phyloP scores from a whole-genome alignment of 2,329 filamentous ascomycete species.

The Neofusicoccum cordaticola region DNA sequence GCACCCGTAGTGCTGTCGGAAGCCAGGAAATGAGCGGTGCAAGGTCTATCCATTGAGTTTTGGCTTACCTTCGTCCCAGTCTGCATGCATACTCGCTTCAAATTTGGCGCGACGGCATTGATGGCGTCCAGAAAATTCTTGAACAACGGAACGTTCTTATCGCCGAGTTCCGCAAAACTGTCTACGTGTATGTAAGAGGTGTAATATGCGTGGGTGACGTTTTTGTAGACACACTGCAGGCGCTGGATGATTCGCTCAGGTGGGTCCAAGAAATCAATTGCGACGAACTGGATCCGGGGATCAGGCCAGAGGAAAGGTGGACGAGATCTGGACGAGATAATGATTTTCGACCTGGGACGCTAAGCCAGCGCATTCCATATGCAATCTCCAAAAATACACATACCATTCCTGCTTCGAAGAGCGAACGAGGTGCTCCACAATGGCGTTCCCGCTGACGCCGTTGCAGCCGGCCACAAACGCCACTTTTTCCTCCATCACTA shows the following conservation, averaged over 20 bases:
- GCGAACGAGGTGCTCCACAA: background rate
- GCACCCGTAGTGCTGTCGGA: conserved; percentile 19
- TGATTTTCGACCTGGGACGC: conserved; percentile 23
- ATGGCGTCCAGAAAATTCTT: conserved; percentile 33
- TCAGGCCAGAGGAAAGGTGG: conserved; percentile 24
- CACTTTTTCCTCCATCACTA: background rate
- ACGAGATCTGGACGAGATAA: conserved; percentile 29
- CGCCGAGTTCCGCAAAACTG: conserved; percentile 27
- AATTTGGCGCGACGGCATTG: conserved; percentile 21
- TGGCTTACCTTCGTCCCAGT: conserved; percentile 14
- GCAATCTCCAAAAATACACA: background rate
- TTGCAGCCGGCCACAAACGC: background rate
- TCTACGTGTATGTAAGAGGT: conserved; percentile 34
- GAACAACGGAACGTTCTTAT: conserved; percentile 31
- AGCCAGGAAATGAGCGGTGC: background rate
- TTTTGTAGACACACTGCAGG: conserved; percentile 23
- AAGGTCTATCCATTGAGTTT: background rate
- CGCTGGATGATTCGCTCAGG: background rate
- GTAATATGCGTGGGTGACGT: conserved; percentile 35
- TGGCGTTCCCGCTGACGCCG: background rate
- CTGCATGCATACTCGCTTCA: conserved; percentile 26
- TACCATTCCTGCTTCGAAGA: background rate
- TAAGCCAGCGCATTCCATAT: too few species aligned
- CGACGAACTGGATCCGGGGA: conserved; percentile 32
- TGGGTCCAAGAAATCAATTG: conserved; percentile 30